Base-by-base conservation (phyloP, 306 rosid genomes). In the Geum urbanum region DNA sequence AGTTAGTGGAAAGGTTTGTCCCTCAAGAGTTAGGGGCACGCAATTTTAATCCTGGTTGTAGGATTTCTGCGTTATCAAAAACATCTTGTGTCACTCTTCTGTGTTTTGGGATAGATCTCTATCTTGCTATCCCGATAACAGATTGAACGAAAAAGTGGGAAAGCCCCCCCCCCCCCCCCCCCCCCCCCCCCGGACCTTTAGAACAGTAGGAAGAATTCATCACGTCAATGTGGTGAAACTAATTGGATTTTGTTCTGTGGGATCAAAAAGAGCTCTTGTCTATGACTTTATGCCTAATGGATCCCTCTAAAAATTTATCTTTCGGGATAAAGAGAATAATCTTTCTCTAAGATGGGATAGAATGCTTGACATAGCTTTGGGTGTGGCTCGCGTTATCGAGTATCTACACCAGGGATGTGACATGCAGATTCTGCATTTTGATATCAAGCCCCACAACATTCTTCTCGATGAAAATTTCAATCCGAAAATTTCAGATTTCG, bases 371-470 rank as follows among this genome's bases (percentile, higher is more conserved):
- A 69, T 69, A 69, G 73, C 63, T 41, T 41, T 40, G 0, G 73
- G 41, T 5, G 74, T 70, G 55, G 74, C 74, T 57, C n/a, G 14
- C 5, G 74, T 35, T 0, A 70, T 57, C 6, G 45, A 70, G 7
- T 70, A 70, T 57, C 66, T 70, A 2, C 74, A 70, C 66, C 32
- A 43, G 27, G 74, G 74, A 9, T 70, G 74, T 46, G 47, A 71
- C 48, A 35, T 71, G 9, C 75, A 71, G 19, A 71, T 71, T 44
- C 47, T 71, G 3, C 75, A 71, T 57, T 71, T 71, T 8, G 75
- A 71, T 18, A 58, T 71, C 3, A 71, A 71, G 53, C 75, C 75
- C 7, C 72, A 68, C 62, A 68, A 68, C 62, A 68, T 68, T 68
- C 72, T 68, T 39, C 62, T 68, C 0, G 56, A 71, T 12, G 75